Percentiles rank a stretch among this genome's conserved stretches.
Evolutionary conservation across 192 early-diverging fungal species (phyloP).

Genomic region (Backusella tarrabulga): DNA sequence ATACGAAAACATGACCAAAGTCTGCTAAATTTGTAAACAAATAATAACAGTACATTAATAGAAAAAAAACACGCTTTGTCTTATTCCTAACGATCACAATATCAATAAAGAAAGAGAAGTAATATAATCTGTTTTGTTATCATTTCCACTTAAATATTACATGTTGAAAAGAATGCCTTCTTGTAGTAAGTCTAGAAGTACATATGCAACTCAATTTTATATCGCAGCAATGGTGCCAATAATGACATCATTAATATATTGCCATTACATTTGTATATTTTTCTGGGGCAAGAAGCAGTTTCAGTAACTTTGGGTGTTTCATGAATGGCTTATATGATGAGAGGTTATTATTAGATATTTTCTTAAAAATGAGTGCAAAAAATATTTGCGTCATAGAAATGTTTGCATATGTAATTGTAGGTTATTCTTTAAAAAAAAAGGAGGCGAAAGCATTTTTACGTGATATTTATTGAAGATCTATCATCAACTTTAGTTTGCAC

Average conservation of each 20-base stretch:
- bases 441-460: neutral
- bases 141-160: no score
- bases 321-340: neutral
- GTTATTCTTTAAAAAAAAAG: neutral
- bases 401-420: neutral
- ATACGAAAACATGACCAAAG: neutral
- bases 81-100: neutral
- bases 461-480: neutral
- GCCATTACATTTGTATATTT: neutral
- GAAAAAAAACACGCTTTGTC: neutral
- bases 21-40: neutral
- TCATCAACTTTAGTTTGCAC: no score
- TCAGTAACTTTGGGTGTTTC: neutral
- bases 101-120: neutral
- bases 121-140: neutral
- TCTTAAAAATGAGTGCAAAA: neutral
- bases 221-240: neutral
- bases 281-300: neutral
- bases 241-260: neutral
- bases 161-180: neutral
- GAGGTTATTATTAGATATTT: neutral
- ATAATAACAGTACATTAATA: neutral
- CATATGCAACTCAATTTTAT: neutral
- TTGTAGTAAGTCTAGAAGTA: neutral
- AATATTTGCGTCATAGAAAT: neutral